A percentile compares a stretch with the other conserved stretches of the same genome.
phyloP scores from a whole-genome alignment of 345 rosid genomes.

The Citropsis articulata region DNA sequence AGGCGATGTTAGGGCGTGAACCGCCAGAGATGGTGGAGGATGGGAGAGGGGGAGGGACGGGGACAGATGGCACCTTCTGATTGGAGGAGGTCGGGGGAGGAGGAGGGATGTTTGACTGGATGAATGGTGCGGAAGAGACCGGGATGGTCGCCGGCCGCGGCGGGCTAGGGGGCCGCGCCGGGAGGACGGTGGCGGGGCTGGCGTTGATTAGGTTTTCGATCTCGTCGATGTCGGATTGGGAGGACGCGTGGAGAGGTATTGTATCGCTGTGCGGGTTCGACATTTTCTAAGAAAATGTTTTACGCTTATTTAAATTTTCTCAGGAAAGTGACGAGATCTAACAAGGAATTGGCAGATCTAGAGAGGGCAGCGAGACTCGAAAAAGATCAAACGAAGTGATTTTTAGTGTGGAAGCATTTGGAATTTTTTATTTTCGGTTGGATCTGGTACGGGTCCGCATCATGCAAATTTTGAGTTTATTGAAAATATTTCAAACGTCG shows the following conservation, averaged over 20 bases:
- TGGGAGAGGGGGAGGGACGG: slow-evolving; percentile 34
- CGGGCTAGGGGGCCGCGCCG: slow-evolving; percentile 85
- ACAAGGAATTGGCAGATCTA: background rate
- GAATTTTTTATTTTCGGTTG: background rate
- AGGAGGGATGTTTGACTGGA: slow-evolving; percentile 66
- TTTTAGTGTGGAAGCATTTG: background rate
- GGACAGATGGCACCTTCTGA: slow-evolving; percentile 41
- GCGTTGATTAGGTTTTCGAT: slow-evolving; percentile 89
- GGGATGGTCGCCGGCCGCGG: slow-evolving; percentile 71
- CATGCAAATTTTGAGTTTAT: background rate
- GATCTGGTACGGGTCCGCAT: background rate
- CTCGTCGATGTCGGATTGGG: slow-evolving; percentile 99
- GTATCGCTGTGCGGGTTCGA: slow-evolving; percentile 83
- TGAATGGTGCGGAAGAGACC: slow-evolving; percentile 64
- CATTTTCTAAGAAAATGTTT: slow-evolving; percentile 38
- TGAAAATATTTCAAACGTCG: background rate
- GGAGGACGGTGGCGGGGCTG: slow-evolving; percentile 71
- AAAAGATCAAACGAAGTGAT: background rate
- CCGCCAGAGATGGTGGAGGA: slow-evolving; percentile 1
- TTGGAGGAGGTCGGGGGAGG: slow-evolving; percentile 26
- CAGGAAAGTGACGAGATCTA: background rate
- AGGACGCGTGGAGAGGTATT: slow-evolving; percentile 70
- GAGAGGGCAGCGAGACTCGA: background rate
- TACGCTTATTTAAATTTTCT: background rate
- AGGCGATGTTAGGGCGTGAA: slow-evolving; percentile 11